Conservation (phyloP, 768 basidiomycete species). For the Boletus barrowsii region DNA sequence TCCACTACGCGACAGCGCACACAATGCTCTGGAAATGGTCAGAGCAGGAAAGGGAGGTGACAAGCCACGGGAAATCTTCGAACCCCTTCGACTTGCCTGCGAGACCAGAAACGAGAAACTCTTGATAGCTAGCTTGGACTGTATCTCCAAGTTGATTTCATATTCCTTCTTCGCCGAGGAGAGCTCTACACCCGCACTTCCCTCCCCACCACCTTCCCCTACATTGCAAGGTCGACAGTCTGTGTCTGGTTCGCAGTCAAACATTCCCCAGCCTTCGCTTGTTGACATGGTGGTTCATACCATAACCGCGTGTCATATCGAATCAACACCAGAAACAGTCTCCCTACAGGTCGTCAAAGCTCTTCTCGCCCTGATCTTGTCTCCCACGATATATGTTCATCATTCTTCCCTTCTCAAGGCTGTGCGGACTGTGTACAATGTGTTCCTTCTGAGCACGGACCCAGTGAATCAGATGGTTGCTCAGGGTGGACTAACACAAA, state of each 20-base stretch:
- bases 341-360: constrained; percentile 97
- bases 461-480: constrained; percentile 96
- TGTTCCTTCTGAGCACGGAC: constrained; percentile 88
- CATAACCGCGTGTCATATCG: constrained; percentile 87
- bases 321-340: constrained; percentile 84
- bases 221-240: constrained; percentile 41
- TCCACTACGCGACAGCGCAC: constrained; percentile 80
- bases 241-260: constrained; percentile 44
- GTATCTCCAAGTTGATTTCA: constrained; percentile 95
- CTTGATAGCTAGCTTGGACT: constrained; percentile 95
- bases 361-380: constrained; percentile 83
- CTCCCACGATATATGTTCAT: constrained; percentile 83
- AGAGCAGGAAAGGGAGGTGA: constrained; percentile 72
- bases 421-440: constrained; percentile 96
- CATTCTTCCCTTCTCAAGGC: constrained; percentile 95
- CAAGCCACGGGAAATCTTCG: constrained; percentile 84
- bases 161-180: constrained; percentile 93
- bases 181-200: constrained; percentile 40
- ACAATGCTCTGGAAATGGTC: constrained; percentile 79
- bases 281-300: constrained; percentile 94
- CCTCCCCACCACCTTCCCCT: constrained; percentile 80
- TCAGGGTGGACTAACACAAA: constrained; percentile 95
- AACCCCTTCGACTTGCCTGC: constrained; percentile 94
- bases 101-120: constrained; percentile 92
- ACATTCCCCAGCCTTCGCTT: constrained; percentile 64